These are phyloP conservation scores for Sporopachydermia lactativora DNA, from an alignment of 805 yeast genomes.

Conservation along the genomic window DNA sequence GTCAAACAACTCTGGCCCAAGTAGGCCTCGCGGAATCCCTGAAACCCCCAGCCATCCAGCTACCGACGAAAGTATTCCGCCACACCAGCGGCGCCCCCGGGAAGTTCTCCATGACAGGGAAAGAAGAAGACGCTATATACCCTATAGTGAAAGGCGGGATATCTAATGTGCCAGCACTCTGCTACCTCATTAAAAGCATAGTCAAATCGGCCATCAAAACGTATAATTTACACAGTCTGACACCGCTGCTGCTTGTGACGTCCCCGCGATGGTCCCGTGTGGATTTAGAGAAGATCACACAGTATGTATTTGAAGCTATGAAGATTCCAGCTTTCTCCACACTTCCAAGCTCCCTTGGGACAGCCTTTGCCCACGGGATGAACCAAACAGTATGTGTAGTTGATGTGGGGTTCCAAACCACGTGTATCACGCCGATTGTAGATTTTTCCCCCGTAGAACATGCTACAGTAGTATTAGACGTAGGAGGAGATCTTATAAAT, in stretches of 20 bases:
- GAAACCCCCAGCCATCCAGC: constrained; percentile 57
- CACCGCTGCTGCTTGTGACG: constrained; percentile 58
- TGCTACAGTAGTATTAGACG: constrained; percentile 31
- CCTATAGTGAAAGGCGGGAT: constrained; percentile 60
- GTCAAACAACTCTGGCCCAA: constrained; percentile 57
- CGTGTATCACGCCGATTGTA: constrained; percentile 69
- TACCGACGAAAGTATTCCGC: constrained; percentile 67
- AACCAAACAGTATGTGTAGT: constrained; percentile 29
- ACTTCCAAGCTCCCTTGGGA: constrained; percentile 51
- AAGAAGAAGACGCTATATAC: constrained; percentile 29
- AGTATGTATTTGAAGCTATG: constrained; percentile 59
- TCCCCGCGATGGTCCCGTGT: constrained; percentile 57
- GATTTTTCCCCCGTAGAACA: constrained; percentile 51
- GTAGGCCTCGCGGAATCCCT: constrained; percentile 66
- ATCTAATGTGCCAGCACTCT: constrained; percentile 54
- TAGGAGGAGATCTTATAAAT: constrained; percentile 60
- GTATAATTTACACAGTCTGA: constrained; percentile 20
- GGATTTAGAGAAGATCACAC: constrained; percentile 55
- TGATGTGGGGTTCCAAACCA: constrained; percentile 64
- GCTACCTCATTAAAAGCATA: constrained; percentile 38
- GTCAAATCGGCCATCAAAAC: constrained; percentile 32
- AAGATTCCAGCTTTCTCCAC: constrained; percentile 62
- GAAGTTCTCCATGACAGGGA: constrained; percentile 18
- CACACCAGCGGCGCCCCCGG: constrained; percentile 23
- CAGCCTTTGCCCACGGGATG: constrained; percentile 60